Evolutionary conservation across 129 eudicot species (phyloP).

Genomic region (Daucus carota): DH1_v3.0 NC_030387.2:34889501-34890000

Average conservation of each 20-base stretch:
- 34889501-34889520: slow-evolving; percentile 56
- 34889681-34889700: slow-evolving; percentile 66
- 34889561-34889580: slow-evolving; percentile 27
- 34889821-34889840: background rate
- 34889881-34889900: background rate
- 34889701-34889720: slow-evolving; percentile 75
- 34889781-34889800: slow-evolving; percentile 20
- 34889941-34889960: slow-evolving; percentile 83
- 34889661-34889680: slow-evolving; percentile 67
- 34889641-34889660: background rate
- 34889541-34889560: slow-evolving; percentile 51
- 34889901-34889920: background rate
- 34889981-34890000: slow-evolving; percentile 95
- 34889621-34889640: background rate
- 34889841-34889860: background rate
- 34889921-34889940: slow-evolving; percentile 92
- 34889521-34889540: slow-evolving; percentile 57
- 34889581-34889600: background rate
- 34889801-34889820: background rate
- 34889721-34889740: slow-evolving; percentile 82
- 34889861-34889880: background rate
- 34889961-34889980: slow-evolving; percentile 75
- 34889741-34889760: slow-evolving; percentile 77
- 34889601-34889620: background rate
- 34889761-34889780: slow-evolving; percentile 92